Conservation (phyloP, 495 filamentous ascomycete genomes). For the Poronia punctata region DNA sequence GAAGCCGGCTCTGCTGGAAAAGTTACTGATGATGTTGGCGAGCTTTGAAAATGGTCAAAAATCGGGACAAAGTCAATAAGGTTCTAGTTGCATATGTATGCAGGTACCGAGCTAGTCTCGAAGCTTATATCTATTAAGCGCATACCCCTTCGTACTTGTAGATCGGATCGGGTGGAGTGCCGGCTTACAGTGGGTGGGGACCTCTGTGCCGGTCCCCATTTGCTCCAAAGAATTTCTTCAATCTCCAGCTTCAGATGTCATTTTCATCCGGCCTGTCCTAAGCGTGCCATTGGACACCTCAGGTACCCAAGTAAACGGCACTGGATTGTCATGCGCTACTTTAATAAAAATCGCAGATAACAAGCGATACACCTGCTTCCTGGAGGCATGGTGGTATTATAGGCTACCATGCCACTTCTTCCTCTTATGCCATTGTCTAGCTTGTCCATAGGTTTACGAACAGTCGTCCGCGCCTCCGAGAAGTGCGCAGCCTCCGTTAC, state of each 20-base stretch:
- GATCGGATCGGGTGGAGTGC: too few species aligned
- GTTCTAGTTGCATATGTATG: background rate
- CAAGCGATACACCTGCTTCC: constrained; percentile 3
- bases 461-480: constrained; percentile 17
- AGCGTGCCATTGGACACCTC: too few species aligned
- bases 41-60: constrained; percentile 13
- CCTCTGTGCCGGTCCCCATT: too few species aligned
- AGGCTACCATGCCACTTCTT: constrained; percentile 21
- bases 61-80: background rate
- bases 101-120: too few species aligned
- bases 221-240: too few species aligned
- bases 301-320: too few species aligned
- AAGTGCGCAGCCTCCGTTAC: constrained; percentile 9
- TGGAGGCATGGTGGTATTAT: constrained; percentile 21
- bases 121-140: too few species aligned
- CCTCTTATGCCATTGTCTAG: constrained; percentile 17
- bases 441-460: constrained; percentile 23
- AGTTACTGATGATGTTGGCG: constrained; percentile 9
- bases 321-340: constrained; percentile 8
- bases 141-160: too few species aligned
- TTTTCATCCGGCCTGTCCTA: too few species aligned
- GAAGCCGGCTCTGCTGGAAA: constrained; percentile 12
- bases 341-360: constrained; percentile 5
- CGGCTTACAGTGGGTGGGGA: too few species aligned
- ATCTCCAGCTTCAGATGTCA: too few species aligned